Percentiles rank a stretch among this genome's conserved stretches.
phyloP scores from a whole-genome alignment of 805 yeast species.

The Metschnikowia anglica region DNA sequence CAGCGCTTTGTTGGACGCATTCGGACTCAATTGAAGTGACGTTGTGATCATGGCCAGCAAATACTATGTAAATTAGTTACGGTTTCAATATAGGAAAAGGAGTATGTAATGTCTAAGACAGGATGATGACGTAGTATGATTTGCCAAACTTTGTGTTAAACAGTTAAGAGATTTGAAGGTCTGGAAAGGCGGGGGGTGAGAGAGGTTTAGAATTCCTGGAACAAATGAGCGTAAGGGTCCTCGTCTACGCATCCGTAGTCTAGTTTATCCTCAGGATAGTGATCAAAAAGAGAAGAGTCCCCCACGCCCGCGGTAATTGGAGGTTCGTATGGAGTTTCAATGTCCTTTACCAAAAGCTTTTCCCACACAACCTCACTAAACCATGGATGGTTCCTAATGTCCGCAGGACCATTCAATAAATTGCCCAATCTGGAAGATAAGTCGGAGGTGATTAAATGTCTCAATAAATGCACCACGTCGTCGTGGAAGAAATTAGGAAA shows the following conservation, averaged over 20 bases:
- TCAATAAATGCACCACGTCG: conserved; percentile 51
- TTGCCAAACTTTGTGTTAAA: background rate
- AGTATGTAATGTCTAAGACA: conserved; percentile 1
- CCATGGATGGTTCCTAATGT: conserved; percentile 58
- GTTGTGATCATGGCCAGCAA: conserved; percentile 1
- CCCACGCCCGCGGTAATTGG: conserved; percentile 66
- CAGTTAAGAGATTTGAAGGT: background rate
- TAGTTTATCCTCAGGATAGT: conserved; percentile 45
- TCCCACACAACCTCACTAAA: conserved; percentile 63
- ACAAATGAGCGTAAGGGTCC: conserved; percentile 37
- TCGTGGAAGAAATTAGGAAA: conserved; percentile 56
- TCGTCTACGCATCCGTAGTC: conserved; percentile 42
- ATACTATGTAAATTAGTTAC: conserved; percentile 7
- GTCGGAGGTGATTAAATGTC: conserved; percentile 53
- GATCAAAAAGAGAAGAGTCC: conserved; percentile 47
- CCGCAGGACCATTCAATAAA: conserved; percentile 56
- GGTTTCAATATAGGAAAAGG: conserved; percentile 6
- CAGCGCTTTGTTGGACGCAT: background rate
- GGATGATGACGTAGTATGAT: background rate
- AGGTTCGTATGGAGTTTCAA: conserved; percentile 65
- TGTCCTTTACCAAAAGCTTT: conserved; percentile 51
- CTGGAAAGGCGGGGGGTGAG: background rate
- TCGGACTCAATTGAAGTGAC: background rate
- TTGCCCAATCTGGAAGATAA: conserved; percentile 57
- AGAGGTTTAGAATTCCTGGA: conserved; percentile 32